Conservation (phyloP, 116 monocot genomes). For the Iris pallida region DNA sequence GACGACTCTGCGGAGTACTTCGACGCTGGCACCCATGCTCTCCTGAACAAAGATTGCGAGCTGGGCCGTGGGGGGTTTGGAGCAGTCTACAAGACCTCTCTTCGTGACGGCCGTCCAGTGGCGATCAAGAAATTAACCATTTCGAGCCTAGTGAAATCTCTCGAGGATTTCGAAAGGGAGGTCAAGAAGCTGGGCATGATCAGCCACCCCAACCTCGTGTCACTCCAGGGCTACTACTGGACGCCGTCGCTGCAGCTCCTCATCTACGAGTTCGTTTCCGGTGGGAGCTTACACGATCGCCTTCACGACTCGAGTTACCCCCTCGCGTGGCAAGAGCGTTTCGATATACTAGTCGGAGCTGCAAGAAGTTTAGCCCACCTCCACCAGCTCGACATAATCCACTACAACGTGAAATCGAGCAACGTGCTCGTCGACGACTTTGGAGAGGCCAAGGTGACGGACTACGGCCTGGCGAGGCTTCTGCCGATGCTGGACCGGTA, state of each 20-base stretch:
- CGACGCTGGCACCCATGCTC: conserved; percentile 28
- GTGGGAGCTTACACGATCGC: conserved; percentile 36
- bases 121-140: conserved; percentile 52
- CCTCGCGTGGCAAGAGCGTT: conserved; percentile 43
- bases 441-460: conserved; percentile 36
- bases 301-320: conserved; percentile 30
- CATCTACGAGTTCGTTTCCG: conserved; percentile 45
- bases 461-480: conserved; percentile 47
- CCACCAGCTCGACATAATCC: conserved; percentile 32
- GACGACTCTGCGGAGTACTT: conserved; percentile 28
- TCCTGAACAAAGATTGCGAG: conserved; percentile 52
- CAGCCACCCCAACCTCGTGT: conserved; percentile 34
- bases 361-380: conserved; percentile 38
- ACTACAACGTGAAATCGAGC: conserved; percentile 52
- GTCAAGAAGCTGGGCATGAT: conserved; percentile 39
- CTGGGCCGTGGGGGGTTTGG: conserved; percentile 54
- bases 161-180: conserved; percentile 47
- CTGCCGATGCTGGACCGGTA: conserved; percentile 47
- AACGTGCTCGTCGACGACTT: conserved; percentile 40
- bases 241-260: conserved; percentile 47
- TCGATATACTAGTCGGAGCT: conserved; percentile 35
- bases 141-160: conserved; percentile 48
- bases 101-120: conserved; percentile 32
- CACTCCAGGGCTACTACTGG: conserved; percentile 50
- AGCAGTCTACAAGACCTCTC: conserved; percentile 33